Conservation (phyloP, 768 basidiomycete species). For the Psilocybe cyanescens region DNA sequence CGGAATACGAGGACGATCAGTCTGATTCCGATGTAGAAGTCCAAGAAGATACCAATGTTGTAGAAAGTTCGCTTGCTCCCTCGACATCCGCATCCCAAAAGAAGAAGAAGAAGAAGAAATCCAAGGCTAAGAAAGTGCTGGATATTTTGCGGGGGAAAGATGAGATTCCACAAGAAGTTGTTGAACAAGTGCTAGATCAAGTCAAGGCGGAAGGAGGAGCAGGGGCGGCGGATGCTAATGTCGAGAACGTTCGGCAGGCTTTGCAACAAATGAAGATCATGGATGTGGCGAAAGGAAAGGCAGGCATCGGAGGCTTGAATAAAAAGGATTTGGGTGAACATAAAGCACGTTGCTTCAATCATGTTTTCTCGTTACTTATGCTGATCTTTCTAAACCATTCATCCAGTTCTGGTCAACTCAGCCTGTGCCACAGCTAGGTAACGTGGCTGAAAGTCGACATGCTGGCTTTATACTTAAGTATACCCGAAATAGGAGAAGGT, state of each 20-base stretch:
- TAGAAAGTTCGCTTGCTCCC: slow-evolving; percentile 40
- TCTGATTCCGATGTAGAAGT: slow-evolving; percentile 20
- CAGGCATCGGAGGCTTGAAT: slow-evolving; percentile 73
- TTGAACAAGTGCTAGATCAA: slow-evolving; percentile 68
- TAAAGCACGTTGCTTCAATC: slow-evolving; percentile 58
- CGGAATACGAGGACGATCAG: slow-evolving; percentile 16
- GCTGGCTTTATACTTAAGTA: background rate
- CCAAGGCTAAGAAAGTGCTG: slow-evolving; percentile 61
- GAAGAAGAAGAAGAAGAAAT: slow-evolving; percentile 92
- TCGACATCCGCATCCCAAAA: slow-evolving; percentile 46
- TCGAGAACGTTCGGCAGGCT: slow-evolving; percentile 68
- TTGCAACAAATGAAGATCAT: slow-evolving; percentile 82
- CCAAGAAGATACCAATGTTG: slow-evolving; percentile 33
- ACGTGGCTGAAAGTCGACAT: slow-evolving; percentile 4
- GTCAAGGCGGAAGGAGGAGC: slow-evolving; percentile 63
- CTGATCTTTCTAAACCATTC: background rate
- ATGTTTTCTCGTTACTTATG: background rate
- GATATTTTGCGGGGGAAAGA: slow-evolving; percentile 51
- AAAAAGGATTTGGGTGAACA: slow-evolving; percentile 86
- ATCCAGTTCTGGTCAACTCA: slow-evolving; percentile 95
- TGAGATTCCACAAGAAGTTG: slow-evolving; percentile 61
- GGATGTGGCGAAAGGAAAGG: slow-evolving; percentile 85
- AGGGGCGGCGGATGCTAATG: slow-evolving; percentile 50
- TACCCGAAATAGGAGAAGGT: slow-evolving; percentile 53
- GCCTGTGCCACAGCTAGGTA: slow-evolving; percentile 90